Base-by-base conservation (phyloP, 352 stramenopile genomes). In the Globisporangium cystogenes region DNA sequence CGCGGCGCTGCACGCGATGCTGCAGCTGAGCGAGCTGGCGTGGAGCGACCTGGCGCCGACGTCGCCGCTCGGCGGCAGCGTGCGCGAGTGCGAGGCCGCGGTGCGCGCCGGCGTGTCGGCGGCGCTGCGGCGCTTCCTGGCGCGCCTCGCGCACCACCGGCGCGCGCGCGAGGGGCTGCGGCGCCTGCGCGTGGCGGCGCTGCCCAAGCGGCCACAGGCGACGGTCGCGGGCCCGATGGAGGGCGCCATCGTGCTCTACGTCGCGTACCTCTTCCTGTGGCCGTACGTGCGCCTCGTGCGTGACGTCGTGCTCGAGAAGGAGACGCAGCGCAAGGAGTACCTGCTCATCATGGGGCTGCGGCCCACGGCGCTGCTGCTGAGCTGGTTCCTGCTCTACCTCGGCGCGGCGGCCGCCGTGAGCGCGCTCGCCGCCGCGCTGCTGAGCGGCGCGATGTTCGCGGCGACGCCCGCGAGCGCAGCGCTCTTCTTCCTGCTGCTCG, bases 271-370 rank as follows among this genome's bases (percentile, higher is more conserved):
- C 12, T 94, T 93, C 48, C 47, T 97, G 47, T 97, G 89, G 71
- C 89, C 90, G 7, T 95, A 87, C 41, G 81, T 74, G 18, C 77
- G 82, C 6, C 65, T 97, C 37, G 72, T 97, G 45, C 87, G 87
- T 31, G 75, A 90, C 33, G 67, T 97, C 20, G 87, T 98, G 35
- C 57, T 77, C 33, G 90, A 97, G 42, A 97, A 97, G 59, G 90
- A 97, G 66, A 87, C 77, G 43, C 75, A 90, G 53, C 62, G 96
- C 31, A 91, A 93, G 56, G 85, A 97, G 48, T 93, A 92, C 53
- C 45, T 97, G 65, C 68, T 95, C 47, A 97, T 97, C 42, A 90
- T 96, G 77, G 88, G 88, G 1, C 39, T 96, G 0, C 60, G 61
- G n/a, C 69, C 82, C 0, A 89, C 87, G 72, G 65, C 78, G 26